Percentiles rank a stretch among this genome's conserved stretches.
phyloP scores from a whole-genome alignment of 2,329 filamentous ascomycete species.

The Tolypocladium guangdongense region DNA sequence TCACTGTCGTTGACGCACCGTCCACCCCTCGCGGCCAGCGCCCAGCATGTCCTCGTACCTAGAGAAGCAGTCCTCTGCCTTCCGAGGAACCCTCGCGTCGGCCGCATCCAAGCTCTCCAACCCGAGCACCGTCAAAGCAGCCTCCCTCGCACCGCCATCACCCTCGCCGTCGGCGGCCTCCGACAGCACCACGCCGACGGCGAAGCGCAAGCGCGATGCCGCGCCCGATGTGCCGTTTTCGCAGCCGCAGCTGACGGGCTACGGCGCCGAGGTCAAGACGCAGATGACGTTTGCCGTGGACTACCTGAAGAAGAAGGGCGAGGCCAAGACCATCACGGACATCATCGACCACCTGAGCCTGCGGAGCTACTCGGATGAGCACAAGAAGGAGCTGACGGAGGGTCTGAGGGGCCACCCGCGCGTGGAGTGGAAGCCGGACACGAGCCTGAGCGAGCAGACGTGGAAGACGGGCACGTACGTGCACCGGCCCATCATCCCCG shows the following conservation, averaged over 20 bases:
- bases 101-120: conserved; percentile 53
- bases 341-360: conserved; percentile 75
- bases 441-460: conserved; percentile 52
- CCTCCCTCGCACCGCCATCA: conserved; percentile 44
- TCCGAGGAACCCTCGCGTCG: conserved; percentile 50
- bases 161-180: conserved; percentile 49
- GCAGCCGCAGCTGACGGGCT: conserved; percentile 65
- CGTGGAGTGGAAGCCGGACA: conserved; percentile 45
- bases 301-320: conserved; percentile 63
- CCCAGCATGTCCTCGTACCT: conserved; percentile 49
- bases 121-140: conserved; percentile 29
- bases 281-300: conserved; percentile 82
- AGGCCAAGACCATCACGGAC: conserved; percentile 59
- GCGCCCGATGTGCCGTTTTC: conserved; percentile 52
- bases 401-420: conserved; percentile 56
- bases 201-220: conserved; percentile 49
- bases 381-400: conserved; percentile 53
- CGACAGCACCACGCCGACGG: conserved; percentile 51
- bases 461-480: conserved; percentile 64
- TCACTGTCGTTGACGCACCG: not conserved
- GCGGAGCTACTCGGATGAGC: conserved; percentile 46
- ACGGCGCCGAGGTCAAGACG: conserved; percentile 71
- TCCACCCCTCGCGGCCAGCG: not conserved
- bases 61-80: conserved; percentile 52
- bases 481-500: conserved; percentile 70